Evolutionary conservation across 2,329 filamentous ascomycete genomes (phyloP).

Genomic region (Colletotrichum chrysophilum): DNA sequence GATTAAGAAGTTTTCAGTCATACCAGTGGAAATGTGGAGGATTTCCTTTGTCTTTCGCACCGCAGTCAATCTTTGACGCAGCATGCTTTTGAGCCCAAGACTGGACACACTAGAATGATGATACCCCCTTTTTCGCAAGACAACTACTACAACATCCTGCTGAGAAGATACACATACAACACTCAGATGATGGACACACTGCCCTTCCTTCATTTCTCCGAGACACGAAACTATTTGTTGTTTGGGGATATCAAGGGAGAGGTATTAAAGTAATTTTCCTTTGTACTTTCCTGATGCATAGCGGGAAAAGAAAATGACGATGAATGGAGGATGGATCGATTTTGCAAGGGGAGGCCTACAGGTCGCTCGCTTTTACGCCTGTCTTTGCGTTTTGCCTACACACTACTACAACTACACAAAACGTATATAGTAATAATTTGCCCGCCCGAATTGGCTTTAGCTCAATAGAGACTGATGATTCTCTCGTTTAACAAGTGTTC

Average conservation of each 20-base stretch:
- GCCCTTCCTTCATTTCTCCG: not conserved
- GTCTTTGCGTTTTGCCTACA: not conserved
- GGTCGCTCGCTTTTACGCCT: not conserved
- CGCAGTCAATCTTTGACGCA: slow-evolving; percentile 13
- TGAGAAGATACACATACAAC: not conserved
- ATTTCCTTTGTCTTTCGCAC: slow-evolving; percentile 20
- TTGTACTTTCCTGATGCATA: slow-evolving; percentile 9
- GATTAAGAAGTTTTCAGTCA: slow-evolving; percentile 39
- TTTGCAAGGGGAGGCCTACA: not conserved
- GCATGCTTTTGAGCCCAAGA: slow-evolving; percentile 17
- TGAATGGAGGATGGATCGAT: not conserved
- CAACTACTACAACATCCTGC: not conserved
- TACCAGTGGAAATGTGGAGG: not conserved
- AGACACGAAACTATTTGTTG: not conserved
- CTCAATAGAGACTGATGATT: not conserved
- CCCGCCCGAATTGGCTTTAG: not conserved
- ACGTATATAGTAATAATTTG: slow-evolving; percentile 27
- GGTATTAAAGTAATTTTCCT: slow-evolving; percentile 4
- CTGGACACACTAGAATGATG: slow-evolving; percentile 34
- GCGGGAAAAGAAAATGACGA: slow-evolving; percentile 7
- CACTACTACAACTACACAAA: slow-evolving; percentile 4
- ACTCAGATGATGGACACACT: not conserved
- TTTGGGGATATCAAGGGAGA: not conserved
- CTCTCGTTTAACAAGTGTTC: not conserved
- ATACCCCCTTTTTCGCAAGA: slow-evolving; percentile 39